These are phyloP conservation scores for Pleurotus tuoliensis DNA, from an alignment of 768 basidiomycete species.

Conservation along the genomic window DNA sequence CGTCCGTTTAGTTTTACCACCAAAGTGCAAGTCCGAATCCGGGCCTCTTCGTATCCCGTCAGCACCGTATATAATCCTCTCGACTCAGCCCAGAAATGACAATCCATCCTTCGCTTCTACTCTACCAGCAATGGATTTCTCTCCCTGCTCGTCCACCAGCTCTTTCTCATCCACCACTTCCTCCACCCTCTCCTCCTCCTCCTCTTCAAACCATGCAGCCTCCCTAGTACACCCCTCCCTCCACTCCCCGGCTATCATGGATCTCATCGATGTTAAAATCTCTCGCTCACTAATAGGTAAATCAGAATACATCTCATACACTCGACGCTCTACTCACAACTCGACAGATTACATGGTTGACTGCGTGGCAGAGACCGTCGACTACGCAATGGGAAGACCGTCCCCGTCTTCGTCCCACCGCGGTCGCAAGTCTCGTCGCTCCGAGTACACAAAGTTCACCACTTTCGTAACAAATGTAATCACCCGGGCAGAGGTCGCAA, in stretches of 20 bases:
- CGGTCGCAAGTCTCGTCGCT: slow-evolving; percentile 45
- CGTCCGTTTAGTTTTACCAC: slow-evolving; percentile 5
- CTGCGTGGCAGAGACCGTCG: slow-evolving; percentile 66
- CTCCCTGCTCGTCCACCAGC: slow-evolving; percentile 17
- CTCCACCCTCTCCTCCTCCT: slow-evolving; percentile 23
- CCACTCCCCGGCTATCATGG: slow-evolving; percentile 63
- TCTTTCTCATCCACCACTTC: slow-evolving; percentile 20
- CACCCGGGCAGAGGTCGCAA: slow-evolving; percentile 67
- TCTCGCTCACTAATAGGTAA: slow-evolving; percentile 60
- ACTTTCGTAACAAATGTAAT: slow-evolving; percentile 68
- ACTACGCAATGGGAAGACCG: slow-evolving; percentile 70
- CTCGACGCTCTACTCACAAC: slow-evolving; percentile 4
- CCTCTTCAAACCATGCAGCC: slow-evolving; percentile 37
- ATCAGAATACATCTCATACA: slow-evolving; percentile 20
- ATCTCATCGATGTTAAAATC: slow-evolving; percentile 66
- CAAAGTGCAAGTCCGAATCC: slow-evolving; percentile 6
- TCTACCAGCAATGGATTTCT: slow-evolving; percentile 10
- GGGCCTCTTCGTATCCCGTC: slow-evolving; percentile 6
- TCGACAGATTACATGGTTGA: slow-evolving; percentile 67
- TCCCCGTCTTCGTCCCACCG: slow-evolving; percentile 43
- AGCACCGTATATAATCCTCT: slow-evolving; percentile 1
- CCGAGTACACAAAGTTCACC: slow-evolving; percentile 55
- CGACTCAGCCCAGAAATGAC: slow-evolving; percentile 10
- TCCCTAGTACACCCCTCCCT: slow-evolving; percentile 58
- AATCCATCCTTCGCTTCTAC: slow-evolving; percentile 8